phyloP scores from a whole-genome alignment of 805 yeast genomes.

The Nakazawaea sp. region DNA sequence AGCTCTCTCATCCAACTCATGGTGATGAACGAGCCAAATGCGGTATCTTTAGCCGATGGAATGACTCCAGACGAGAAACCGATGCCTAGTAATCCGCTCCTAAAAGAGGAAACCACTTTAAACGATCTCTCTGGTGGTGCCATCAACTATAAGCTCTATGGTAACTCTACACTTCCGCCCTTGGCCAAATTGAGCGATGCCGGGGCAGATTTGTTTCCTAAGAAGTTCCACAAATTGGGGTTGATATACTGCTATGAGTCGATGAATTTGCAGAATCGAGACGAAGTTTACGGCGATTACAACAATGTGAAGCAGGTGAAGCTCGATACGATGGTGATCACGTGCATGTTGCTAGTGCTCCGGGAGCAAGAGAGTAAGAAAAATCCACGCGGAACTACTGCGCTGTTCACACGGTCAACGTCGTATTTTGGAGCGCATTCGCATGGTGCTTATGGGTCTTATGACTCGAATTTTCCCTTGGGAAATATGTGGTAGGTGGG shows the following conservation, averaged over 20 bases:
- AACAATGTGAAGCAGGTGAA: conserved; percentile 12
- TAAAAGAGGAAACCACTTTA: conserved; percentile 10
- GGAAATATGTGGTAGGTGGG: conserved; percentile 4
- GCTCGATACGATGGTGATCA: conserved; percentile 12
- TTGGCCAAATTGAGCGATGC: conserved; percentile 11
- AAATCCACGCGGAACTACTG: conserved; percentile 7
- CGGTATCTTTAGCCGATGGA: conserved; percentile 11
- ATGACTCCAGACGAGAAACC: conserved; percentile 12
- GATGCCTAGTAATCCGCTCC: conserved; percentile 9
- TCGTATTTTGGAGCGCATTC: not conserved
- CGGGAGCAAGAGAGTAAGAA: conserved; percentile 14
- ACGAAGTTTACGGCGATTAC: conserved; percentile 8
- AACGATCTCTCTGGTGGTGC: conserved; percentile 10
- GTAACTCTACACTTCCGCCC: conserved; percentile 12
- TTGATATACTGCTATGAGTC: conserved; percentile 9
- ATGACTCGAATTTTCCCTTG: conserved; percentile 2
- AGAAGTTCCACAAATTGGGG: conserved; percentile 10
- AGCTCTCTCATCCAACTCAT: conserved; percentile 11
- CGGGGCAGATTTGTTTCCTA: conserved; percentile 9
- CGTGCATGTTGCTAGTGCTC: conserved; percentile 12
- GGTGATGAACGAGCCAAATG: conserved; percentile 10
- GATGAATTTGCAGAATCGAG: conserved; percentile 2
- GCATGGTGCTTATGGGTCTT: conserved; percentile 5
- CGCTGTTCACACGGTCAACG: conserved; percentile 1
- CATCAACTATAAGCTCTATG: conserved; percentile 10